Evolutionary conservation across 306 rosid species (phyloP), one percentile per base, ranked within the genome.

Genomic region (Glycine latifolia): DNA sequence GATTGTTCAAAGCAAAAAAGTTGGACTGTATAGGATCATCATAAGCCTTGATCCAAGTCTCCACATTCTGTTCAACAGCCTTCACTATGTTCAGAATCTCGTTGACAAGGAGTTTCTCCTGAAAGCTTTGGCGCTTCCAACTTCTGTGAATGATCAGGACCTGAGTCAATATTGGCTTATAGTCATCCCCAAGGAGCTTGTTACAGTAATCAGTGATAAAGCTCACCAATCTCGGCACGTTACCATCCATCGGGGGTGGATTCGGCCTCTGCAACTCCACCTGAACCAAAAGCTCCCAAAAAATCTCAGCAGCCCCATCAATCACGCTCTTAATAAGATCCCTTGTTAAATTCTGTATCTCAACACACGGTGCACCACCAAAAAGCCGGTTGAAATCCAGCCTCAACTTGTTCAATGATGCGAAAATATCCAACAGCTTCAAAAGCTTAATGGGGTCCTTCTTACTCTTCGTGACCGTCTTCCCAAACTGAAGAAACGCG

Each of bases 401-500:
- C 76, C 99, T 92, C 92, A 96, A 85, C 79, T 89, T 96, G 91
- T 88, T 96, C 91, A 96, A 81, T 54, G 98, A 95, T 3, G 98
- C 91, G 80, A 96, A 96, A 83, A 96, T 96, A 81, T 96, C 99
- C 87, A 96, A 77, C 88, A 96, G 75, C 88, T 93, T 96, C 77
- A 96, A 78, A 67, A 96, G 95, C 84, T 96, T 96, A 84, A 92
- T 88, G 6, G 99, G 99, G 73, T 94, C 98, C 69, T 93, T 96
- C 94, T 94, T 96, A 73, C 99, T 96, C 79, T 92, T 97, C 1
- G 98, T 85, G 35, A 96, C 99, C 12, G 94, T 94, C 82, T 91
- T 96, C 73, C 99, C 99, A 86, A 96, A 96, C 73, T 94, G 99
- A 81, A 96, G 97, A 85, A 96, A 96, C 11, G 97, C 97, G 50